A percentile compares a stretch with the other conserved stretches of the same genome.
These are phyloP conservation scores for Jatropha multifida DNA, from an alignment of 441 rosid species.

Conservation along the genomic window DNA sequence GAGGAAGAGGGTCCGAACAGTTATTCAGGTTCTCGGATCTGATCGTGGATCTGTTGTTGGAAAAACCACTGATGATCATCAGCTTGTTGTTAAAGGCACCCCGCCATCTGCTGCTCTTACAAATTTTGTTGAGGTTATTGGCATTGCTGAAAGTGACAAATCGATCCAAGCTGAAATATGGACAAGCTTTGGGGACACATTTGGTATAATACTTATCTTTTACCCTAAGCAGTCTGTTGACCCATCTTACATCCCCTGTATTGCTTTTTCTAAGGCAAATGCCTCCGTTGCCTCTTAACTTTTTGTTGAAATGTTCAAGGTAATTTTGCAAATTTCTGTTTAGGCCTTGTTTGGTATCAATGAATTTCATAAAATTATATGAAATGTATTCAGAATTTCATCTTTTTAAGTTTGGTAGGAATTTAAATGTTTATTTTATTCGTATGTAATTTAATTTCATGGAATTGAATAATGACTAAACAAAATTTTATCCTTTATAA, in stretches of 20 bases:
- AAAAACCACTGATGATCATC: slow-evolving; percentile 72
- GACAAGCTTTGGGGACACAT: slow-evolving; percentile 73
- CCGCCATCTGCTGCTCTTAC: slow-evolving; percentile 49
- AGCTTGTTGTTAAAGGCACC: slow-evolving; percentile 59
- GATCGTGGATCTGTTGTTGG: slow-evolving; percentile 56
- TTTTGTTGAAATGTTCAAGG: not conserved
- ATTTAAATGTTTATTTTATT: too few species aligned
- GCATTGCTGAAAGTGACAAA: slow-evolving; percentile 74
- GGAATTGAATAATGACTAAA: too few species aligned
- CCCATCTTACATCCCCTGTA: not conserved
- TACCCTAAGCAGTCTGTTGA: not conserved
- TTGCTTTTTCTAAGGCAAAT: not conserved
- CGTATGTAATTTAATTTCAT: too few species aligned
- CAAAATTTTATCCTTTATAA: too few species aligned
- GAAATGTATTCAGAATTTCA: too few species aligned
- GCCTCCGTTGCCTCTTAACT: not conserved
- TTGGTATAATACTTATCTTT: slow-evolving; percentile 47
- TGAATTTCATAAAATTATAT: too few species aligned
- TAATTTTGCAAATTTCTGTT: not conserved
- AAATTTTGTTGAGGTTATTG: slow-evolving; percentile 75
- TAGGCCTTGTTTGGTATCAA: too few species aligned
- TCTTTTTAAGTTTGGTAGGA: too few species aligned
- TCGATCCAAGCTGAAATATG: slow-evolving; percentile 66
- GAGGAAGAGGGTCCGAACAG: slow-evolving; percentile 73
- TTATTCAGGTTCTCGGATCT: slow-evolving; percentile 58